phyloP scores from a whole-genome alignment of 257 asterid genomes.

The Ilex aquifolium region DNA sequence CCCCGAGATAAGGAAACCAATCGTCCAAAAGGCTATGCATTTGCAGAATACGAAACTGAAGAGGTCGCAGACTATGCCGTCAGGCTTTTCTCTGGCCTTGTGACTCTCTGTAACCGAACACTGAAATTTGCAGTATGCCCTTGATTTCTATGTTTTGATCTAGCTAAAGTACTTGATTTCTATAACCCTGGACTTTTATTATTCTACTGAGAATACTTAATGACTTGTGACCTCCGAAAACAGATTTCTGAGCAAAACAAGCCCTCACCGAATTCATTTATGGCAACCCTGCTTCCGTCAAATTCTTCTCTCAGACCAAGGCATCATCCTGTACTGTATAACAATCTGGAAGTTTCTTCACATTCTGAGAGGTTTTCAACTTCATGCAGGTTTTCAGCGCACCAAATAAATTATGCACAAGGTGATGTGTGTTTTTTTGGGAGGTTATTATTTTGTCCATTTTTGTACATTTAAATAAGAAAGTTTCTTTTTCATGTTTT shows the following conservation, averaged over 20 bases:
- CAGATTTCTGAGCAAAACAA: slow-evolving; percentile 92
- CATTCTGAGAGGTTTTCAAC: slow-evolving; percentile 35
- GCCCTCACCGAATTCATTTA: slow-evolving; percentile 33
- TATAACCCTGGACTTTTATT: not conserved
- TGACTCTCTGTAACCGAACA: slow-evolving; percentile 66
- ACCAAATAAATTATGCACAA: slow-evolving; percentile 32
- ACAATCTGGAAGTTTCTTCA: slow-evolving; percentile 38
- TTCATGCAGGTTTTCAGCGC: slow-evolving; percentile 48
- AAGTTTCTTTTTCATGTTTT: not conserved
- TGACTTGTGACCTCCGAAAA: slow-evolving; percentile 23
- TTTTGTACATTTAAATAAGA: not conserved
- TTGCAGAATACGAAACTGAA: slow-evolving; percentile 81
- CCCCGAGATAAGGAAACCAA: slow-evolving; percentile 88
- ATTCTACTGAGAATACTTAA: slow-evolving; percentile 6
- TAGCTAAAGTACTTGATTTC: not conserved
- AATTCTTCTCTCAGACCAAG: slow-evolving; percentile 53
- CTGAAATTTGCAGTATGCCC: slow-evolving; percentile 68
- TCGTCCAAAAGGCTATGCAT: slow-evolving; percentile 83
- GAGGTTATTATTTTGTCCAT: not conserved
- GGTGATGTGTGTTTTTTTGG: slow-evolving; percentile 37
- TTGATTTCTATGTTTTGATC: not conserved
- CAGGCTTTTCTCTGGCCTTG: slow-evolving; percentile 85
- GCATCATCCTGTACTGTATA: slow-evolving; percentile 34
- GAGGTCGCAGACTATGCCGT: slow-evolving; percentile 91
- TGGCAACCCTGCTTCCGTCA: slow-evolving; percentile 18